Conservation (phyloP, 192 early-diverging fungal genomes). For the Coemansia sp. region DNA sequence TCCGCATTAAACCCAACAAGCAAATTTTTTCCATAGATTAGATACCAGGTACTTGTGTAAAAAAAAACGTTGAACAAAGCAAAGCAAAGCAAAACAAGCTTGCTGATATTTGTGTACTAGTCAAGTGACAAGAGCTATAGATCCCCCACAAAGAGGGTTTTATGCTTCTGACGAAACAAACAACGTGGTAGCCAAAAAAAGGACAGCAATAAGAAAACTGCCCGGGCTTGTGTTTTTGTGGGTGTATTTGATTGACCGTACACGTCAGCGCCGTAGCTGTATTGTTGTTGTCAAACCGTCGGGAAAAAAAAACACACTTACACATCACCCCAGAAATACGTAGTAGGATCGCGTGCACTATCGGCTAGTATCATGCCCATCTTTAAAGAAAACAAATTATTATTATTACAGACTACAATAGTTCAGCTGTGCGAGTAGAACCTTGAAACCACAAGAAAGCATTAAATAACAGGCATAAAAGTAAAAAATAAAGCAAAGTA, state of each 20-base stretch:
- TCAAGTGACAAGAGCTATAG: too few relatives aligned
- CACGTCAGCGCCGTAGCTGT: too few relatives aligned
- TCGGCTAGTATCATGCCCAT: not conserved
- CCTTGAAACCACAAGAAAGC: not conserved
- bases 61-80: too few relatives aligned
- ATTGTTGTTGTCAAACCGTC: not conserved
- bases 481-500: constrained; percentile 1
- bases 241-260: too few relatives aligned
- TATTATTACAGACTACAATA: not conserved
- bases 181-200: too few relatives aligned
- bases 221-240: too few relatives aligned
- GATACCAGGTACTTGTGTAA: not conserved
- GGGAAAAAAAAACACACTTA: not conserved
- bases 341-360: not conserved
- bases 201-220: not conserved
- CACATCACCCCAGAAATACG: constrained; percentile 1
- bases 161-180: too few relatives aligned
- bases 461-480: constrained; percentile 4
- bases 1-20: not conserved
- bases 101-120: not conserved
- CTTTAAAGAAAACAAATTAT: not conserved
- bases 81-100: too few relatives aligned
- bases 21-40: not conserved
- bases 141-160: too few relatives aligned
- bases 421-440: not conserved